Base-by-base conservation (phyloP, 805 yeast genomes). In the Sugiyamaella americana region DNA sequence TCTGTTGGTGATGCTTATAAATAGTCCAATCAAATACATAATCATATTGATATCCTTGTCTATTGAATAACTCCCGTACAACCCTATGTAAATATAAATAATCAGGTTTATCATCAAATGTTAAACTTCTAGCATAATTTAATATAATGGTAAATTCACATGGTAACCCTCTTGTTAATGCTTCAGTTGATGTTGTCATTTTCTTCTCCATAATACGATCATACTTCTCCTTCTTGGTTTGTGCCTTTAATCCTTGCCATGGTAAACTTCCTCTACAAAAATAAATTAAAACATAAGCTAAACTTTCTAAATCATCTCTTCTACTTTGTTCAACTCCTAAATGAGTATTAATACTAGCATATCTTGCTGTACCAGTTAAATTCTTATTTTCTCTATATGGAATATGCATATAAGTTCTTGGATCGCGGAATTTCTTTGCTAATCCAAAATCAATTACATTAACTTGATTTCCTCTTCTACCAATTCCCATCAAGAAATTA, bases 221-320 rank as follows among this genome's bases (percentile, higher is more conserved):
- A 68, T 91, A 91, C 69, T 93, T 91, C 67, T 91, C 97, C 70
- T 95, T 86, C 71, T 91, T 91, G 13, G 96, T 87, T 21, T 91
- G 93, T 35, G 98, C 98, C 68, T 88, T 88, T 60, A 91, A 76
- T 3, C 98, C 98, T 69, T 91, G 98, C 98, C 98, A 91, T 46
- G 98, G 98, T 59, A 91, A 78, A 16, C 95, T 84, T 38, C 98
- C 98, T 49, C 95, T 80, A 67, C 95, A 84, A 64, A 91, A 93
- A 69, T 91, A 91, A 58, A 91, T 86, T 58, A 93, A 74, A 45
- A 91, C 97, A 63, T 91, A 91, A 43, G 96, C 98, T 61, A 91
- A 76, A 51, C 93, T 82, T 70, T 93, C 98, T 58, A 91, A 75
- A 66, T 91, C 98, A 68, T 91, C 98, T 65, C 98, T 80, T 71